Percentiles rank a stretch among this genome's conserved stretches.
These are phyloP conservation scores for Thalia dealbata DNA, from an alignment of 176 grass and related monocot species.

Conservation along the genomic window DNA sequence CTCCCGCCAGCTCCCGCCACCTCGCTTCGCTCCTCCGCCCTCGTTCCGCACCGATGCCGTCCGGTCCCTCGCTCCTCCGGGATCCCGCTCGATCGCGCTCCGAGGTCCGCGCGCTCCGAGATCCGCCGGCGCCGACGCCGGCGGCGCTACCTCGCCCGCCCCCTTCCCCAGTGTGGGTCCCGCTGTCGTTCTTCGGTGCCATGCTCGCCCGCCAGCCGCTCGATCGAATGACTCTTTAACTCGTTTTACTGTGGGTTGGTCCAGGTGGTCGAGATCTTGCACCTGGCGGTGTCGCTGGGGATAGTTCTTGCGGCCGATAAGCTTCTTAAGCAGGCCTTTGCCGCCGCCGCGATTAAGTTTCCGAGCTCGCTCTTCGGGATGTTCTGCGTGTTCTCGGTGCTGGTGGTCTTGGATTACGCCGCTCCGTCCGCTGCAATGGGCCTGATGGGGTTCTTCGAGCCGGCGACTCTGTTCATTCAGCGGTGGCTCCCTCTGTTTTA, in stretches of 20 bases:
- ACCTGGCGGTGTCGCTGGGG: slow-evolving; percentile 54
- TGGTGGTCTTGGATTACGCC: slow-evolving; percentile 40
- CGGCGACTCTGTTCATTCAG: slow-evolving; percentile 75
- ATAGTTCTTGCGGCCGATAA: slow-evolving; percentile 52
- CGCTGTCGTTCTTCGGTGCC: neutral
- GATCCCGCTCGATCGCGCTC: neutral
- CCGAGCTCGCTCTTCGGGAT: slow-evolving; percentile 79
- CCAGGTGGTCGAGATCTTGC: slow-evolving; percentile 37
- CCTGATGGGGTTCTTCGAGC: slow-evolving; percentile 64
- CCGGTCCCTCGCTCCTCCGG: neutral
- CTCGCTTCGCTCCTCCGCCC: neutral
- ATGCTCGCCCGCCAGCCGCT: neutral
- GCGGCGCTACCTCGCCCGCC: neutral
- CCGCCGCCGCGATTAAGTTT: slow-evolving; percentile 73
- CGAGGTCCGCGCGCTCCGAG: neutral
- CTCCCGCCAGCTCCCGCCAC: neutral
- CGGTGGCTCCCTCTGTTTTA: slow-evolving; percentile 86
- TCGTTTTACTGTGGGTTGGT: neutral
- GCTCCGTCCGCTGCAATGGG: slow-evolving; percentile 52
- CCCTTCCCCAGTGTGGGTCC: slow-evolving; percentile 23
- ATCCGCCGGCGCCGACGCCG: slow-evolving; percentile 11
- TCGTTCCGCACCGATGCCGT: neutral
- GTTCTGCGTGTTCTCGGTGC: slow-evolving; percentile 71
- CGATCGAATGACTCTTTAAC: neutral
- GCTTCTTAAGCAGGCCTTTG: slow-evolving; percentile 57